Evolutionary conservation across 2,329 filamentous ascomycete genomes (phyloP).

Genomic region (Diaporthe ampelina): DNA sequence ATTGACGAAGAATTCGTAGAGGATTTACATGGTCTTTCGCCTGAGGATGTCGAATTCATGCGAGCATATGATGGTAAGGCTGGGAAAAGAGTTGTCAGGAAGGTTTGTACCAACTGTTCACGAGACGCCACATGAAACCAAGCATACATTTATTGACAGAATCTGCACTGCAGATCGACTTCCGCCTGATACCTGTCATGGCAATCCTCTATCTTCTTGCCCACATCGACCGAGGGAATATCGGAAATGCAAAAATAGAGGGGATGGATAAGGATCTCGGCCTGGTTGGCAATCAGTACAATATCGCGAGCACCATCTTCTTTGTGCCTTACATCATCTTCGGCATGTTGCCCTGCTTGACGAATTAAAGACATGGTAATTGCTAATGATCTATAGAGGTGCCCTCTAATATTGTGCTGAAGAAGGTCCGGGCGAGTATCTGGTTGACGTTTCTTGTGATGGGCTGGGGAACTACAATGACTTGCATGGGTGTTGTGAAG

Average conservation of each 20-base stretch:
- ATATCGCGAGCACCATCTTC: constrained; percentile 69
- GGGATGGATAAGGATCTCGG: constrained; percentile 51
- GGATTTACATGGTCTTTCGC: not conserved
- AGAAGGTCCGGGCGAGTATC: constrained; percentile 69
- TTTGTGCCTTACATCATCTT: constrained; percentile 77
- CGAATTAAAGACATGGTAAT: not conserved
- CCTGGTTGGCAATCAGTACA: constrained; percentile 71
- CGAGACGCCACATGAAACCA: not conserved
- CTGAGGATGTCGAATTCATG: not conserved
- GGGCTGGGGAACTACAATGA: constrained; percentile 48
- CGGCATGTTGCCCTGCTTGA: constrained; percentile 45
- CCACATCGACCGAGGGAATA: constrained; percentile 62
- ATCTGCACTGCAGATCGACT: constrained; percentile 46
- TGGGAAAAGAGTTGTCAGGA: not conserved
- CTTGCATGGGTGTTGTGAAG: constrained; percentile 42
- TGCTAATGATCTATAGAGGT: constrained; percentile 52
- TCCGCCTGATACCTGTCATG: constrained; percentile 57
- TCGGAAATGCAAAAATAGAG: not conserved
- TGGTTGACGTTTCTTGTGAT: constrained; percentile 76
- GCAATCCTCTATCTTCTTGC: constrained; percentile 68
- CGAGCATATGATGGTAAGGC: not conserved
- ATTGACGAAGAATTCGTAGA: not conserved
- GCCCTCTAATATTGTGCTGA: constrained; percentile 74
- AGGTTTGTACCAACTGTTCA: not conserved
- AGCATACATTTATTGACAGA: not conserved